Conservation (phyloP, 2,329 filamentous ascomycete genomes). For the Phaeoacremonium minimum region DNA sequence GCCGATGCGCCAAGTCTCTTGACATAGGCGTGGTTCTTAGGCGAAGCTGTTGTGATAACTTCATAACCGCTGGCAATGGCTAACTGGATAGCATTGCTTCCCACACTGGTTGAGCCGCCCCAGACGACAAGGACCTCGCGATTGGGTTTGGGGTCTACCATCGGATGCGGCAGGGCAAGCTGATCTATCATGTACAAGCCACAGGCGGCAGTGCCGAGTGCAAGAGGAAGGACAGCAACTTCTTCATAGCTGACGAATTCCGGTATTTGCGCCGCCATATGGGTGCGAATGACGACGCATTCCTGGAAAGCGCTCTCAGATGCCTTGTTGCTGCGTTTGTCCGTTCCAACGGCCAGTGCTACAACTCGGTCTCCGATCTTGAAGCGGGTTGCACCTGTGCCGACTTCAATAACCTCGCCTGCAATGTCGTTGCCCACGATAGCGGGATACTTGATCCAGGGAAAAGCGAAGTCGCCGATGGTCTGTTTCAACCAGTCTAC, state of each 20-base stretch:
- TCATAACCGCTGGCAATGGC: slow-evolving; percentile 33
- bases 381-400: slow-evolving; percentile 16
- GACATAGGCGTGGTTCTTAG: slow-evolving; percentile 29
- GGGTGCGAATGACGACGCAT: slow-evolving; percentile 12
- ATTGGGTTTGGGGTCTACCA: slow-evolving; percentile 10
- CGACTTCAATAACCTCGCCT: slow-evolving; percentile 22
- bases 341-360: slow-evolving; percentile 12
- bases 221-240: slow-evolving; percentile 17
- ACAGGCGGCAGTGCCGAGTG: slow-evolving; percentile 9
- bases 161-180: slow-evolving; percentile 2
- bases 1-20: slow-evolving; percentile 29
- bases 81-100: slow-evolving; percentile 37
- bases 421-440: slow-evolving; percentile 22
- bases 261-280: slow-evolving; percentile 14
- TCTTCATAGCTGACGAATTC: slow-evolving; percentile 14
- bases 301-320: slow-evolving; percentile 17
- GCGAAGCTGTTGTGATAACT: slow-evolving; percentile 31
- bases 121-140: slow-evolving; percentile 35
- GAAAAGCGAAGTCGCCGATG: slow-evolving; percentile 15
- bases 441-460: slow-evolving; percentile 21
- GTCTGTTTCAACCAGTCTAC: slow-evolving; percentile 22
- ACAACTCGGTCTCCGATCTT: slow-evolving; percentile 23
- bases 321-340: slow-evolving; percentile 10
- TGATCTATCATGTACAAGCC: slow-evolving; percentile 4
- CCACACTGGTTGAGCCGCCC: slow-evolving; percentile 41